These are phyloP conservation scores for Colletotrichum gigasporum DNA, from an alignment of 2,329 filamentous ascomycete genomes.

Conservation along the genomic window DNA sequence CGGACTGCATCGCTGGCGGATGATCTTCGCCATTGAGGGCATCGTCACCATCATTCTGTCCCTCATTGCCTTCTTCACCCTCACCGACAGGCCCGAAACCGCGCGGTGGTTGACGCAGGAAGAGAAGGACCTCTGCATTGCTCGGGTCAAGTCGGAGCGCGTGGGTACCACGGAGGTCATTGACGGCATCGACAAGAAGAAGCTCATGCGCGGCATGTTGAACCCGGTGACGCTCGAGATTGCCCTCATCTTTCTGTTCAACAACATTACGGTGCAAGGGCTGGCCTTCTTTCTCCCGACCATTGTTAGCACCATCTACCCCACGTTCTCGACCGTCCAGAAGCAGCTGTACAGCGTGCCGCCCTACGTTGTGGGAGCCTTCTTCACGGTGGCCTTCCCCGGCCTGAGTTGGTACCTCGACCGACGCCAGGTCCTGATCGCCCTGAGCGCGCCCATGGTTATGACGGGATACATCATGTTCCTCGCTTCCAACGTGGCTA, in stretches of 20 bases:
- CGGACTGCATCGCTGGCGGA: conserved; percentile 66
- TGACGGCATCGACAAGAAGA: conserved; percentile 68
- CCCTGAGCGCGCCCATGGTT: conserved; percentile 67
- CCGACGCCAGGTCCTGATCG: conserved; percentile 67
- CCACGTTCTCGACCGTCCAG: conserved; percentile 61
- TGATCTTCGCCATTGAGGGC: conserved; percentile 78
- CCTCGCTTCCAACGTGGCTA: conserved; percentile 60
- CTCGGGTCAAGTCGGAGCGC: conserved; percentile 75
- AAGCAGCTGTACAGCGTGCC: conserved; percentile 78
- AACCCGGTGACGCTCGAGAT: conserved; percentile 68
- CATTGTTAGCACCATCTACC: conserved; percentile 75
- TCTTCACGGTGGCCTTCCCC: conserved; percentile 72
- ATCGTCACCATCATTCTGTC: conserved; percentile 58
- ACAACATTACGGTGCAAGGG: conserved; percentile 78
- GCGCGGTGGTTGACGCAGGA: conserved; percentile 72
- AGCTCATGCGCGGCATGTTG: conserved; percentile 69
- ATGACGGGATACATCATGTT: conserved; percentile 79
- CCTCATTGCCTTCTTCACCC: conserved; percentile 69
- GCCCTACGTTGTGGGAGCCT: conserved; percentile 74
- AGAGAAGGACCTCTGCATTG: conserved; percentile 73
- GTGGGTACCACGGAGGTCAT: conserved; percentile 68
- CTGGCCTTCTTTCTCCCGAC: conserved; percentile 76
- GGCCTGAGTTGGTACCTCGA: conserved; percentile 70
- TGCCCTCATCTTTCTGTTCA: conserved; percentile 67
- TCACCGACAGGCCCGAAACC: conserved; percentile 75